A percentile compares a stretch with the other conserved stretches of the same genome.
phyloP scores from a whole-genome alignment of 1,284 basidiomycete species.

The Puccinia horiana region DNA sequence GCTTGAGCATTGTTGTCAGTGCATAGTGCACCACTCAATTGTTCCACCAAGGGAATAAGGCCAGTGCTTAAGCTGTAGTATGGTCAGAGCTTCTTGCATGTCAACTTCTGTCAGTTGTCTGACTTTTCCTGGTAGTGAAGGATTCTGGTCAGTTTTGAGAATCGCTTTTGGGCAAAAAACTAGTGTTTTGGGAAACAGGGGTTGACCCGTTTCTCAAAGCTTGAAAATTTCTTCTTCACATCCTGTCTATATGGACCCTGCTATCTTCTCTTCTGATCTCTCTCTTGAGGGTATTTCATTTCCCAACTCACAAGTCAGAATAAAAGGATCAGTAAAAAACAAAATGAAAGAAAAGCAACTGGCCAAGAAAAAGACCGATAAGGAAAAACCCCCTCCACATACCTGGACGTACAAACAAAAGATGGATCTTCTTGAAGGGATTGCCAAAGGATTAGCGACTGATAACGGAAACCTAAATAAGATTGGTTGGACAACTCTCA shows the following conservation, averaged over 20 bases:
- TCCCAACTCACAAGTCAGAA: no score
- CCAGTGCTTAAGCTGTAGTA: no score
- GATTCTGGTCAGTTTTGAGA: neutral
- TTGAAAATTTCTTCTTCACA: neutral
- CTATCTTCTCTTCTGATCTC: neutral
- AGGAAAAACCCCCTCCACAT: neutral
- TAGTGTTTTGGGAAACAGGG: constrained; percentile 6
- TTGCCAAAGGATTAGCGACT: neutral
- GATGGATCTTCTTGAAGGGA: neutral
- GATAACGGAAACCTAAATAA: neutral
- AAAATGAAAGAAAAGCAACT: neutral
- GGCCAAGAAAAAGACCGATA: no score
- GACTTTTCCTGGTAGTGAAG: no score
- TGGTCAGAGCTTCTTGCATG: no score
- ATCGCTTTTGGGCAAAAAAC: neutral
- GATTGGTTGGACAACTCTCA: neutral
- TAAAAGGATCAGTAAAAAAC: no score
- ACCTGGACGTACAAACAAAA: neutral
- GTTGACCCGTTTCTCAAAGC: neutral
- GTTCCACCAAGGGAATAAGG: no score
- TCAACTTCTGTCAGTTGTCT: no score
- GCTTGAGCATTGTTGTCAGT: no score
- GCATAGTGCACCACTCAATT: no score
- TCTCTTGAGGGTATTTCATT: no score
- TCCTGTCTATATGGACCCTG: neutral